Conservation (phyloP, 129 eudicot species). For the Chrysanthemum seticuspe region DNA sequence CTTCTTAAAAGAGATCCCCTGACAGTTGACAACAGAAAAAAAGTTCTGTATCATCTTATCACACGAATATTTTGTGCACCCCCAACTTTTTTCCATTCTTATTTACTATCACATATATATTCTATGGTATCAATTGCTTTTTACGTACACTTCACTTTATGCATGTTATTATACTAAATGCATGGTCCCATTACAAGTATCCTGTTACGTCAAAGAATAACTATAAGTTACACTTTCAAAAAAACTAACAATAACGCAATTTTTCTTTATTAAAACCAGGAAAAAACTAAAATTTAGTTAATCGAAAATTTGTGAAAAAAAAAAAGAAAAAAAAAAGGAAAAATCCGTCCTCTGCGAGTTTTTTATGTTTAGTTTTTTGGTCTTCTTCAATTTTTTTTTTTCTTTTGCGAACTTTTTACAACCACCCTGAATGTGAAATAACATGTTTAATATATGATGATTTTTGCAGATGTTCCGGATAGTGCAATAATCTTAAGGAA, state of each 20-base stretch:
- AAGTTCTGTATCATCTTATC: slow-evolving; percentile 17
- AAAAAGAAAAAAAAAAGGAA: no score
- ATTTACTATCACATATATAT: slow-evolving; percentile 1
- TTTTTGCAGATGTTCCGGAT: slow-evolving; percentile 82
- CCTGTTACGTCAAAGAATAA: slow-evolving; percentile 4
- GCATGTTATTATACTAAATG: slow-evolving; percentile 29
- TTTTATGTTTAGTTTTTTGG: no score
- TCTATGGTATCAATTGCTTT: background rate
- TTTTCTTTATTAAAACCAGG: background rate
- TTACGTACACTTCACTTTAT: slow-evolving; percentile 26
- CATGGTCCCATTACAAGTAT: slow-evolving; percentile 23
- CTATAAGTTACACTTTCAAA: background rate
- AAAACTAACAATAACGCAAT: no score
- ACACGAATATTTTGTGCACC: slow-evolving; percentile 25
- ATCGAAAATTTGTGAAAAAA: no score
- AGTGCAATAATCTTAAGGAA: slow-evolving; percentile 82
- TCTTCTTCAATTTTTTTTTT: no score
- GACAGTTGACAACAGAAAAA: slow-evolving; percentile 12
- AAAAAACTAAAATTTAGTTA: background rate
- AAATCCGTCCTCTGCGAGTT: no score
- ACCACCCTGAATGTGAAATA: background rate
- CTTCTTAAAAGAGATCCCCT: slow-evolving; percentile 31
- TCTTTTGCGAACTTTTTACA: no score
- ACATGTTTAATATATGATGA: background rate
- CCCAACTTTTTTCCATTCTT: background rate